Base-by-base conservation (phyloP, 2,329 filamentous ascomycete species). In the Periglandula ipomoeae region DNA sequence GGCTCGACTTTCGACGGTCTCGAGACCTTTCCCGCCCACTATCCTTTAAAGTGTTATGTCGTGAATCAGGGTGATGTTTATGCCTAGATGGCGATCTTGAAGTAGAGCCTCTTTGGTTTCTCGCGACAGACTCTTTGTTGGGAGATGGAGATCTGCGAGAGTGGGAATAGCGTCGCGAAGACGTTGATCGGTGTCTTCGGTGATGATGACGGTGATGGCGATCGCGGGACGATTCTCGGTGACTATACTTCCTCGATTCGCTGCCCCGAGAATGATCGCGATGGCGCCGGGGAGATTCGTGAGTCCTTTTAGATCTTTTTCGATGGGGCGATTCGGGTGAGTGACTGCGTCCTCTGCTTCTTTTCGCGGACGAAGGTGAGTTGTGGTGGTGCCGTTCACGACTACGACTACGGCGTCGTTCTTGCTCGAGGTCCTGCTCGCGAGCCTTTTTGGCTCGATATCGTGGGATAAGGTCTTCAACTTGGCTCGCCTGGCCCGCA, bases 291-390 rank as follows among this genome's bases (percentile, higher is more conserved):
- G 71, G 70, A 20, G 64, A 60, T 43, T 65, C 67, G 43, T 60
- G 57, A 4, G 60, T 57, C 51, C 62, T 60, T 51, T 62, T 64
- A 17, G 64, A 68, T 60, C 59, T 69, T 56, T 74, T 74, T 23
- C 66, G 63, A 44, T 65, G 66, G 27, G 63, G 63, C 5, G 59
- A 57, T 3, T 61, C 63, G 20, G 64, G 58, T 2, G 71, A 65
- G n/a, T 59, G 67, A 43, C 68, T 73, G 45, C 65, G 65, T 50
- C 65, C 73, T 50, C 71, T 65, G 43, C 65, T 62, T 45, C 71
- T 64, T 55, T 73, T 74, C 32, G 64, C 53, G 5, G 68, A 65
- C 22, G 66, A 59, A 26, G 69, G 64, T 3, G 70, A 70, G 48
- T 61, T 60, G 27, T 50, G 58, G 42, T 56, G 60, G 40, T 55